Conservation (phyloP, 2,329 filamentous ascomycete genomes). For the Colletotrichum sp. region DNA sequence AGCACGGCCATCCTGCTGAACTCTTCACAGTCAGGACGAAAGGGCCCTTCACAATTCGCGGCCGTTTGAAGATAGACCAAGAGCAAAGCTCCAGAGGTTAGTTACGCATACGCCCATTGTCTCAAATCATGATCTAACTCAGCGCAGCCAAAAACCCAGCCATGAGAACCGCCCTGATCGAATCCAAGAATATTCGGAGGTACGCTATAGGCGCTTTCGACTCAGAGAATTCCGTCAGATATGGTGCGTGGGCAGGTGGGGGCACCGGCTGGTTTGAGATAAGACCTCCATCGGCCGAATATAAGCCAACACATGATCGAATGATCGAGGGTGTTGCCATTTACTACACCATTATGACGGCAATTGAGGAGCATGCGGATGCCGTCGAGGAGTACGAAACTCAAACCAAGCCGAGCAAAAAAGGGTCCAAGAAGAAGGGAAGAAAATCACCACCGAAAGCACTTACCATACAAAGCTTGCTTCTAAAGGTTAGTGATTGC, state of each 20-base stretch:
- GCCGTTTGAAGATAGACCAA: slow-evolving; percentile 51
- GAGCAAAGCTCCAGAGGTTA: slow-evolving; percentile 49
- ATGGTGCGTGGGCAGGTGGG: slow-evolving; percentile 71
- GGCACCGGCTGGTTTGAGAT: slow-evolving; percentile 73
- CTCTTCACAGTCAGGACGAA: slow-evolving; percentile 64
- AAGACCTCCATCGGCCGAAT: slow-evolving; percentile 57
- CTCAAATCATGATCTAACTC: not conserved
- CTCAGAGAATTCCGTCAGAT: slow-evolving; percentile 38
- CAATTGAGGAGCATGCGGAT: slow-evolving; percentile 48
- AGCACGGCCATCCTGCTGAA: slow-evolving; percentile 59
- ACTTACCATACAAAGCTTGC: slow-evolving; percentile 19
- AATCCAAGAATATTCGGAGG: slow-evolving; percentile 53
- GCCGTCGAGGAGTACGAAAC: not conserved
- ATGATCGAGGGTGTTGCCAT: slow-evolving; percentile 69
- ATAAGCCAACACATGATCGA: slow-evolving; percentile 58
- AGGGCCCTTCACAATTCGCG: slow-evolving; percentile 67
- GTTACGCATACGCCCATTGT: slow-evolving; percentile 22
- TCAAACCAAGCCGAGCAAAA: slow-evolving; percentile 34
- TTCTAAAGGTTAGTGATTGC: slow-evolving; percentile 37
- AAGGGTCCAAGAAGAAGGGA: slow-evolving; percentile 33
- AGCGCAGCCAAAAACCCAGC: slow-evolving; percentile 37
- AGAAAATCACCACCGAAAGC: not conserved
- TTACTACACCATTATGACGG: slow-evolving; percentile 66
- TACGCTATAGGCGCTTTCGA: slow-evolving; percentile 60
- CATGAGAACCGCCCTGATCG: slow-evolving; percentile 46